Evolutionary conservation across 805 yeast species (phyloP).

Genomic region (Brettanomyces sp.): DNA sequence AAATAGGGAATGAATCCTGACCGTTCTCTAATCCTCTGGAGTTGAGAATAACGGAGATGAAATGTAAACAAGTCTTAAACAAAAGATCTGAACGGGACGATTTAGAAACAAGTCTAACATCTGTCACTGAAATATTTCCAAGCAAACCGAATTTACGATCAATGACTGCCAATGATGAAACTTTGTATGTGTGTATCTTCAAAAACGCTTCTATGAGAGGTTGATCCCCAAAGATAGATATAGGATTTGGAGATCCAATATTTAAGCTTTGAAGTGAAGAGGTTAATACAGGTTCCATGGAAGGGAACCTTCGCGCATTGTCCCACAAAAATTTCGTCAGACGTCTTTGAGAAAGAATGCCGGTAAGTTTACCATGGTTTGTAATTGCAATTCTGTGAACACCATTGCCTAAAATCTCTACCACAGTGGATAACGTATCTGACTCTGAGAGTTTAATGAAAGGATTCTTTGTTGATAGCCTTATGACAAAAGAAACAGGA

Average conservation of each 20-base stretch:
- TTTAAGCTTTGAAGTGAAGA: slow-evolving; percentile 61
- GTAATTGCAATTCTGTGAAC: slow-evolving; percentile 86
- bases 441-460: slow-evolving; percentile 67
- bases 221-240: slow-evolving; percentile 81
- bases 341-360: slow-evolving; percentile 86
- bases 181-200: slow-evolving; percentile 75
- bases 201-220: slow-evolving; percentile 77
- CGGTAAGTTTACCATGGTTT: slow-evolving; percentile 51
- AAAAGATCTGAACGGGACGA: slow-evolving; percentile 80
- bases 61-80: slow-evolving; percentile 77
- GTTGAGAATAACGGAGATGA: slow-evolving; percentile 75
- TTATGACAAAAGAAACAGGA: slow-evolving; percentile 82
- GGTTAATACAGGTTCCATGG: slow-evolving; percentile 66
- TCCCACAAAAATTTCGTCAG: slow-evolving; percentile 83
- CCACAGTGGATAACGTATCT: slow-evolving; percentile 63
- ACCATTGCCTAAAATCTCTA: slow-evolving; percentile 87
- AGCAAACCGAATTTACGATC: slow-evolving; percentile 67
- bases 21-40: slow-evolving; percentile 90
- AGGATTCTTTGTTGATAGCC: slow-evolving; percentile 80
- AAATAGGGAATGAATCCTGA: slow-evolving; percentile 93
- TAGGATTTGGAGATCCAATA: slow-evolving; percentile 65
- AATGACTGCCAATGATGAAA: slow-evolving; percentile 87
- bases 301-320: slow-evolving; percentile 77
- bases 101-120: slow-evolving; percentile 79
- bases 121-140: slow-evolving; percentile 92